A percentile compares a stretch with the other conserved stretches of the same genome.
These are phyloP conservation scores for Candida ponderosae DNA, from an alignment of 805 yeast genomes.

Conservation along the genomic window DNA sequence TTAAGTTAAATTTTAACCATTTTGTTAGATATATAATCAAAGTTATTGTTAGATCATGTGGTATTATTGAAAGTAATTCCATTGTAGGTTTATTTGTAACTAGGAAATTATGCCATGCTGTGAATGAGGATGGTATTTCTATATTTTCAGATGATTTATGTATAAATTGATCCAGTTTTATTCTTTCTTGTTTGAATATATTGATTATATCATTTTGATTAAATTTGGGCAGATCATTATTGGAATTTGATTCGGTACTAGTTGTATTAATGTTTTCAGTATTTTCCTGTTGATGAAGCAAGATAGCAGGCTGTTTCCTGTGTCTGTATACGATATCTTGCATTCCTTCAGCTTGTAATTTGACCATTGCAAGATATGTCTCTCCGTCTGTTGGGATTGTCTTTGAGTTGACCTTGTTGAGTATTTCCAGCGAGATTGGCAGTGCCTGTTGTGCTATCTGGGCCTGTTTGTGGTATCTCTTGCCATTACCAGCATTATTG, in stretches of 20 bases:
- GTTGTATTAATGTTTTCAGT: too few species aligned
- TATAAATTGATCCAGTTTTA: too few species aligned
- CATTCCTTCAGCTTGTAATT: slow-evolving; percentile 5
- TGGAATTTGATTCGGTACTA: too few species aligned
- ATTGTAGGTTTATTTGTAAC: slow-evolving; percentile 9
- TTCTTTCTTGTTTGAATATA: not conserved
- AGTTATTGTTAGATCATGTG: slow-evolving; percentile 11
- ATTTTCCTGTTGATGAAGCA: slow-evolving; percentile 1
- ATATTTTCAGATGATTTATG: not conserved
- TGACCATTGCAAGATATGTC: slow-evolving; percentile 18
- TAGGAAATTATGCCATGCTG: slow-evolving; percentile 16
- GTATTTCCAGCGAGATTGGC: slow-evolving; percentile 11
- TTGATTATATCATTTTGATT: not conserved
- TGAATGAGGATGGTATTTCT: slow-evolving; percentile 13
- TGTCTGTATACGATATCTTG: not conserved
- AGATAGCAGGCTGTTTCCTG: slow-evolving; percentile 3
- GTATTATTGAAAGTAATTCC: slow-evolving; percentile 11
- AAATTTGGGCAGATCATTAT: too few species aligned
- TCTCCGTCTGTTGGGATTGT: slow-evolving; percentile 17
- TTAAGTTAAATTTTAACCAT: slow-evolving; percentile 13
- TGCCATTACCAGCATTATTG: too few species aligned
- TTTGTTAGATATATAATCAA: slow-evolving; percentile 14
- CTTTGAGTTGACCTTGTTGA: slow-evolving; percentile 7
- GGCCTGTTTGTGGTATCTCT: too few species aligned
- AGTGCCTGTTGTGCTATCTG: slow-evolving; percentile 8